phyloP scores from a whole-genome alignment of 139 green algal genomes.

The Edaphochlamys debaryana region DNA sequence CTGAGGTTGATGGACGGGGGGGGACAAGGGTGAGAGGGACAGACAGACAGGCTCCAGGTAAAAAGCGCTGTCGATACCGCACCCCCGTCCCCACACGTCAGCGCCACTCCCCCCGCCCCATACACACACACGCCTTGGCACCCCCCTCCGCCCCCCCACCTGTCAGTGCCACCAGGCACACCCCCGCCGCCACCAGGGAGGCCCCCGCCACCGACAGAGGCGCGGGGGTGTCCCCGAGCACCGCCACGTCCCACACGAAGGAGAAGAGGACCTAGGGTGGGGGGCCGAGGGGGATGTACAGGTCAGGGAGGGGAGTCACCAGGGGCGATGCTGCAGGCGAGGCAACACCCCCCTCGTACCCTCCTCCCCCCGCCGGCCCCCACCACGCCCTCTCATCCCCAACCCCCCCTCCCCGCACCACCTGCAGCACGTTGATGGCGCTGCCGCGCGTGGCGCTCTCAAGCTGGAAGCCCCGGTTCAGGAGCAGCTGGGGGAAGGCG shows the following conservation, averaged over 20 bases:
- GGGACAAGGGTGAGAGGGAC: no score
- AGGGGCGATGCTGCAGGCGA: neutral
- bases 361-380: neutral
- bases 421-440: constrained; percentile 56
- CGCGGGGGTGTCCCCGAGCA: constrained; percentile 10
- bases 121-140: no score
- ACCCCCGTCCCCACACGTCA: no score
- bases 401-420: neutral
- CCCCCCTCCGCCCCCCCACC: no score
- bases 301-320: neutral
- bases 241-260: constrained; percentile 31
- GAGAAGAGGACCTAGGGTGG: constrained; percentile 35
- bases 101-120: no score
- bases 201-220: neutral
- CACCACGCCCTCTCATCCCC: neutral
- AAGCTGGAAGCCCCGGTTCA: constrained; percentile 69
- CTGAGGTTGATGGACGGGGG: no score
- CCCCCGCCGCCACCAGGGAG: constrained; percentile 24
- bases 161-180: neutral
- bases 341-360: no score
- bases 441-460: constrained; percentile 54
- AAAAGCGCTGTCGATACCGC: no score
- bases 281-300: no score
- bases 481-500: constrained; percentile 63
- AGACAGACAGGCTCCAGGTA: no score